Evolutionary conservation across 495 filamentous ascomycete species (phyloP).

Genomic region (Annulohypoxylon moriforme): DNA sequence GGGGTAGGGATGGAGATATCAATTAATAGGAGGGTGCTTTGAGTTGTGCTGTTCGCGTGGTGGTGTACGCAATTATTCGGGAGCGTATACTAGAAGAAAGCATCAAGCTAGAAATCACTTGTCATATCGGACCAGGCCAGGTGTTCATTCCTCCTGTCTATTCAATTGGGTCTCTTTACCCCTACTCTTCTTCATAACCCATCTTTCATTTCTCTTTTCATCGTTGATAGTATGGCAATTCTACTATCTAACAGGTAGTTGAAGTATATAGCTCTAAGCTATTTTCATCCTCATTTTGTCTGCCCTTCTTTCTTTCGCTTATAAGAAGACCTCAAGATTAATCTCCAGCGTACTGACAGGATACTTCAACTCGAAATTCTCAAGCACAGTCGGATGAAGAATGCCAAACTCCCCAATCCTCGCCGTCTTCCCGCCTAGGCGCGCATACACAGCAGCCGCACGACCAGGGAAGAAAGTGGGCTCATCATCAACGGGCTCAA

Average conservation of each 20-base stretch:
- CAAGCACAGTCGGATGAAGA: slow-evolving; percentile 89
- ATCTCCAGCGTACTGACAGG: slow-evolving; percentile 96
- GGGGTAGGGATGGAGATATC: too few relatives aligned
- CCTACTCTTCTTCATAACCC: background rate
- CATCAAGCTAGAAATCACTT: too few relatives aligned
- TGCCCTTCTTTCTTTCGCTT: slow-evolving; percentile 1
- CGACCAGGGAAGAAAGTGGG: slow-evolving; percentile 91
- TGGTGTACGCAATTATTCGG: background rate
- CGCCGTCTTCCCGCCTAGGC: slow-evolving; percentile 73
- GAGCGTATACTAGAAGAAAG: too few relatives aligned
- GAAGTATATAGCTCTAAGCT: background rate
- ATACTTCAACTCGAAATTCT: slow-evolving; percentile 92
- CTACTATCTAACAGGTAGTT: too few relatives aligned
- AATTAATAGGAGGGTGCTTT: background rate
- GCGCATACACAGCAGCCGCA: slow-evolving; percentile 82
- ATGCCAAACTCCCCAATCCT: slow-evolving; percentile 92
- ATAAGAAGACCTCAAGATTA: slow-evolving; percentile 95
- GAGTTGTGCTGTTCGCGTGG: background rate
- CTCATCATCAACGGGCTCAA: slow-evolving; percentile 84
- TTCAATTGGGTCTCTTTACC: background rate
- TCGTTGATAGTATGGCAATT: background rate
- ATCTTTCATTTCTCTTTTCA: background rate
- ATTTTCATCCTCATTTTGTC: background rate
- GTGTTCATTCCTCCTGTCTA: background rate
- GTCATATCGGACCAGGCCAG: background rate